Evolutionary conservation across 2,329 filamentous ascomycete genomes (phyloP), one percentile per base, ranked within the genome.

Genomic region (Xylariaceae sp.): DNA sequence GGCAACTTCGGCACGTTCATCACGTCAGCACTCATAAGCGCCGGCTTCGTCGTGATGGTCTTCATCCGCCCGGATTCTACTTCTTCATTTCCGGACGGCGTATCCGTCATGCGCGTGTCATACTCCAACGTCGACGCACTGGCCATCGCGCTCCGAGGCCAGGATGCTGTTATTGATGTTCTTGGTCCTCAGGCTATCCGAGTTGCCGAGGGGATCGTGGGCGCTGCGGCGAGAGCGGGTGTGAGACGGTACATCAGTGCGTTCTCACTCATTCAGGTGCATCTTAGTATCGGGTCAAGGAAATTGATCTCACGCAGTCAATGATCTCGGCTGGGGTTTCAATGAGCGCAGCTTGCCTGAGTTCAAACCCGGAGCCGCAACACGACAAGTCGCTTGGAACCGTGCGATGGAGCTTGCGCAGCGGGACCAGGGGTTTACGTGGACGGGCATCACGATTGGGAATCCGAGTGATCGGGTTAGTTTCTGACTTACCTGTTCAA

Each of bases 401-500:
- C 52, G 61, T 15, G 70, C 68, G 5, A 55, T 51, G 50, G 51
- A 63, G 44, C 61, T 64, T 8, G 65, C 68, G 5, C 53, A 59
- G 23, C 56, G 54, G 11, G 58, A 62, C 23, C 50, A 62, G n/a
- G 60, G 50, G 1, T 71, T 72, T 34, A 72, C 66, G 6, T 73
- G 66, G 62, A 73, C 68, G 6, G 70, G 68, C 8, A 64, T 73
- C 52, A 68, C 64, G 4, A 69, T 66, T 49, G 70, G 70, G 2
- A 70, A 72, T 55, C 70, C 71, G 7, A 70, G 70, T 45, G 70
- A 72, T 51, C 72, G 71, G 71, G 70, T 71, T 54, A 62, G 67
- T 55, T 37, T 15, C 39, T 51, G 1, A 34, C 13, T 45, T 45
- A 8, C 13, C 10, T 1, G 17, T 37, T 34, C 23, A 30, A 30